A percentile compares a stretch with the other conserved stretches of the same genome.
These are phyloP conservation scores for Pythium myriotylum DNA, from an alignment of 352 stramenopile genomes.

Conservation along the genomic window DNA sequence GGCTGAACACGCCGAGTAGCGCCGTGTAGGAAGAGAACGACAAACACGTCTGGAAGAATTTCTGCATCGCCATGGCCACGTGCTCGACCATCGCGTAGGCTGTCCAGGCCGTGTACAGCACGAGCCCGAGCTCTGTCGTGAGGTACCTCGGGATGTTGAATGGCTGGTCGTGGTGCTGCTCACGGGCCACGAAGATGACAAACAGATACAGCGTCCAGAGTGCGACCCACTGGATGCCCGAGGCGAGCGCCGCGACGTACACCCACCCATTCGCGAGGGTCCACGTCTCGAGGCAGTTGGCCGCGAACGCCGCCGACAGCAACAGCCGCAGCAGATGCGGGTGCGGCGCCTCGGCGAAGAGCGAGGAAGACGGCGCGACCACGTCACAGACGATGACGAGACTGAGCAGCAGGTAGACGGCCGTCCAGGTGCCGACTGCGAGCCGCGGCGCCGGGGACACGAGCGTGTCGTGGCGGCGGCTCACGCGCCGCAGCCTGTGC, in stretches of 20 bases:
- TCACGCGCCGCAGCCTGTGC: constrained; percentile 3
- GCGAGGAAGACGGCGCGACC: constrained; percentile 7
- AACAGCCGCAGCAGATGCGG: constrained; percentile 15
- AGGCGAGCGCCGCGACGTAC: constrained; percentile 5
- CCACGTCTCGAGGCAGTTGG: constrained; percentile 9
- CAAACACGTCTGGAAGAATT: constrained; percentile 19
- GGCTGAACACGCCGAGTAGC: constrained; percentile 24
- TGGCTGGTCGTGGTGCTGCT: not conserved
- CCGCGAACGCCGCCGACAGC: not conserved
- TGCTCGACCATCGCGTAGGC: constrained; percentile 13
- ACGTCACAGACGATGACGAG: constrained; percentile 19
- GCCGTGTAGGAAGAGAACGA: constrained; percentile 17
- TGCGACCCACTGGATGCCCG: constrained; percentile 7
- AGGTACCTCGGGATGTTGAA: not conserved
- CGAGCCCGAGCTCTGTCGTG: constrained; percentile 9
- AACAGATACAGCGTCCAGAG: constrained; percentile 24
- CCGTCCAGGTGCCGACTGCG: constrained; percentile 24
- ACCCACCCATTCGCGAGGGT: constrained; percentile 3
- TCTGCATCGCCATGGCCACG: constrained; percentile 11
- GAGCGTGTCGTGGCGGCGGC: constrained; percentile 24
- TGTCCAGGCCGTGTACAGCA: constrained; percentile 16
- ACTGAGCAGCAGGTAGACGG: constrained; percentile 27
- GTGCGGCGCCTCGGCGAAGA: constrained; percentile 10
- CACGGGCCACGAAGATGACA: constrained; percentile 9
- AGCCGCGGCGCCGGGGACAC: constrained; percentile 22